These are phyloP conservation scores for Wickerhamomyces chambardii DNA, from an alignment of 805 yeast species.

Conservation along the genomic window DNA sequence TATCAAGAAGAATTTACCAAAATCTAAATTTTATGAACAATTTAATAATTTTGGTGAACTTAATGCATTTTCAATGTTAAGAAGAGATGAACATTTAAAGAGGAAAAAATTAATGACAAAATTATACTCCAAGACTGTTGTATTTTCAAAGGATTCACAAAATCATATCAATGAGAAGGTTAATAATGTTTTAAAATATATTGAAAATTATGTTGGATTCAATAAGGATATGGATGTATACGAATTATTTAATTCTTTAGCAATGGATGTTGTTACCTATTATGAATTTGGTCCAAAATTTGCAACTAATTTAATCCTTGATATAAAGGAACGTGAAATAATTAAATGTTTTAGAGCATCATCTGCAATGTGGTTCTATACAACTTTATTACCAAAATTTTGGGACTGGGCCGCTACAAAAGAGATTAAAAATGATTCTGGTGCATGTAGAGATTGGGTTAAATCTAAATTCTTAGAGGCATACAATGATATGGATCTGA, in stretches of 20 bases:
- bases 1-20: not conserved
- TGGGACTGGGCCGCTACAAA: not conserved
- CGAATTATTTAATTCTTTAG: not conserved
- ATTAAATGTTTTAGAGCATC: not conserved
- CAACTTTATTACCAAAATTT: not conserved
- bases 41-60: not conserved
- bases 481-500: not conserved
- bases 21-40: not conserved
- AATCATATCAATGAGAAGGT: conserved; percentile 24
- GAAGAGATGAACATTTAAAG: not conserved
- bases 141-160: conserved; percentile 17
- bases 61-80: not conserved
- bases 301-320: not conserved
- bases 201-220: conserved; percentile 3
- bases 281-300: not conserved
- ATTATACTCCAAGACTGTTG: not conserved
- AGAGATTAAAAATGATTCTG: not conserved
- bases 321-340: not conserved
- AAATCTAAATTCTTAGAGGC: not conserved
- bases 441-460: not conserved
- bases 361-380: not conserved
- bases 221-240: conserved; percentile 3
- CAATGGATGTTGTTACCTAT: not conserved
- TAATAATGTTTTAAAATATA: conserved; percentile 13
- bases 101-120: not conserved